These are phyloP conservation scores for Aspergillus incahuasiensis DNA, from an alignment of 495 filamentous ascomycete species.

Conservation along the genomic window DNA sequence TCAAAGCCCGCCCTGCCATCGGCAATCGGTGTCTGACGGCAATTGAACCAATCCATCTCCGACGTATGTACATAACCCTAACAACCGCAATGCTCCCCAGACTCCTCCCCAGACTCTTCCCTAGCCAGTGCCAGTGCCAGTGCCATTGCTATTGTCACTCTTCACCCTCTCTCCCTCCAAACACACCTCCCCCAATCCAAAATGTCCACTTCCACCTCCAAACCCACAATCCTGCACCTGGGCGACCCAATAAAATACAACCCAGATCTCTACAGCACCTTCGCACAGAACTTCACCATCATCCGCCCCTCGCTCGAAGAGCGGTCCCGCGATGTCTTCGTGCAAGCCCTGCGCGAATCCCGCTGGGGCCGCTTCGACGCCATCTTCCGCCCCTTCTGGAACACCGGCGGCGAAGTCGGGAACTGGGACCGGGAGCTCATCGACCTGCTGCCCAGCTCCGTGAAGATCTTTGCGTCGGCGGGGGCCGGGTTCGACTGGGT, in stretches of 20 bases:
- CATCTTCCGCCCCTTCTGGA: slow-evolving; percentile 75
- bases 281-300: slow-evolving; percentile 55
- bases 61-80: neutral
- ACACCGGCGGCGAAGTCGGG: slow-evolving; percentile 74
- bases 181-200: neutral
- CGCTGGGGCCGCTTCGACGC: slow-evolving; percentile 69
- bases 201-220: slow-evolving; percentile 9
- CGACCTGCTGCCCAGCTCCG: slow-evolving; percentile 55
- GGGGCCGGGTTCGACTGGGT: slow-evolving; percentile 78
- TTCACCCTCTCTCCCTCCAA: too few species aligned
- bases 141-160: too few species aligned
- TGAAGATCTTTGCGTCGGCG: slow-evolving; percentile 66
- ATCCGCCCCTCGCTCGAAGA: slow-evolving; percentile 49
- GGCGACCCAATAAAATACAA: slow-evolving; percentile 68
- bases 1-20: neutral
- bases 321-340: slow-evolving; percentile 54
- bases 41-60: neutral
- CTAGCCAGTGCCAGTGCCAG: too few species aligned
- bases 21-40: slow-evolving; percentile 15
- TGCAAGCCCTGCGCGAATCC: slow-evolving; percentile 54
- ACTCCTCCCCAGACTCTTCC: neutral
- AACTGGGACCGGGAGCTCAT: slow-evolving; percentile 71
- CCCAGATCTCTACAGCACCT: slow-evolving; percentile 50
- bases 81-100: too few species aligned
- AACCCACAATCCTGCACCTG: slow-evolving; percentile 56